Conservation (phyloP, 306 rosid species). For the Trifolium repens region DNA sequence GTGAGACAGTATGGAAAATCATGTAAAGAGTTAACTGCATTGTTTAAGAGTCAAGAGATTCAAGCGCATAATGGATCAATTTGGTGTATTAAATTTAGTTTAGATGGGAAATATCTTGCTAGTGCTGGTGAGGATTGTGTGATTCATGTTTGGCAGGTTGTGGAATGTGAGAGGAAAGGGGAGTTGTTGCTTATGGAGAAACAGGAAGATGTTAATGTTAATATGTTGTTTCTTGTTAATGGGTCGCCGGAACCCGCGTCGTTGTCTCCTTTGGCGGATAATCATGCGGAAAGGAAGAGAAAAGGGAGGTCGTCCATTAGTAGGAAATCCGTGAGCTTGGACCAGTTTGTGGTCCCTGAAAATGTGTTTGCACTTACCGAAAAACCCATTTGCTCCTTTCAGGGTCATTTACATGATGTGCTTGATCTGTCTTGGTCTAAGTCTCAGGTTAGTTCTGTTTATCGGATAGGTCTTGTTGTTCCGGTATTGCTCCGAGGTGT, state of each 20-base stretch:
- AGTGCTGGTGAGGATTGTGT: conserved; percentile 98
- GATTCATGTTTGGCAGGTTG: conserved; percentile 94
- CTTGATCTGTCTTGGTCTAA: conserved; percentile 99
- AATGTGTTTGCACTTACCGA: conserved; percentile 82
- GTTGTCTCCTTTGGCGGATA: conserved; percentile 63
- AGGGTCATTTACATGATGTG: conserved; percentile 86
- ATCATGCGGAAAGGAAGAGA: conserved; percentile 71
- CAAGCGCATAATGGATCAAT: conserved; percentile 90
- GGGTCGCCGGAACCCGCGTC: conserved; percentile 74
- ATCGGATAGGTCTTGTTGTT: conserved; percentile 15
- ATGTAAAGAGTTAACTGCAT: conserved; percentile 72
- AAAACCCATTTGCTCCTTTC: conserved; percentile 81
- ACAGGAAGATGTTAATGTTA: conserved; percentile 63
- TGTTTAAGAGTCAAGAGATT: conserved; percentile 92
- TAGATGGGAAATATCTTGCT: conserved; percentile 94
- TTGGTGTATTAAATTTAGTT: conserved; percentile 94
- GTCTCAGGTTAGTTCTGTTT: conserved; percentile 78
- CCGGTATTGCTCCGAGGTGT: conserved; percentile 14
- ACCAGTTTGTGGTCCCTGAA: conserved; percentile 72
- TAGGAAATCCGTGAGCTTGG: conserved; percentile 84
- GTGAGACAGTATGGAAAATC: conserved; percentile 91
- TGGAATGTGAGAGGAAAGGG: conserved; percentile 85
- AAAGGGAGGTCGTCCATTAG: conserved; percentile 82
- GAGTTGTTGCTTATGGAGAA: conserved; percentile 74
- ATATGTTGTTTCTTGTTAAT: conserved; percentile 63